phyloP scores from a whole-genome alignment of 768 basidiomycete genomes.

The Tricholoma hemisulphureum region DNA sequence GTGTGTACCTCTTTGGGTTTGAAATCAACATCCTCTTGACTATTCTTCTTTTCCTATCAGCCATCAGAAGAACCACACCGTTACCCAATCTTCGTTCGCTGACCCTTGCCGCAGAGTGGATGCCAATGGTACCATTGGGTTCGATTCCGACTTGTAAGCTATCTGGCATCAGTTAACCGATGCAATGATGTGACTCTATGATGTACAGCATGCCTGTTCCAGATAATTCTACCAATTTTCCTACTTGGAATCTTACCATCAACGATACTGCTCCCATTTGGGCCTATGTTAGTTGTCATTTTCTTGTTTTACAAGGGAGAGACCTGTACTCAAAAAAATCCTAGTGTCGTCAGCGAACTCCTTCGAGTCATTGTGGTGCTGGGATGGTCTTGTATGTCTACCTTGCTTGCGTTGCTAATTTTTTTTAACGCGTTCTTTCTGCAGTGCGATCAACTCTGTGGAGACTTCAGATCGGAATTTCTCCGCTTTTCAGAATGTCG shows the following conservation, averaged over 20 bases:
- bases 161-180: neutral
- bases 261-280: constrained; percentile 58
- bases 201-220: constrained; percentile 38
- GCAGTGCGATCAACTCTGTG: constrained; percentile 56
- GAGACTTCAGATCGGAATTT: constrained; percentile 50
- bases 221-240: constrained; percentile 44
- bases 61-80: constrained; percentile 67
- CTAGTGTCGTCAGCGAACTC: constrained; percentile 41
- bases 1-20: constrained; percentile 29
- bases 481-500: constrained; percentile 55
- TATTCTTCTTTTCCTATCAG: constrained; percentile 30
- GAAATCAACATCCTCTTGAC: constrained; percentile 3
- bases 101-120: constrained; percentile 53
- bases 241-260: constrained; percentile 56
- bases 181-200: neutral
- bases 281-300: constrained; percentile 44
- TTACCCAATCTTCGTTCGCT: constrained; percentile 60
- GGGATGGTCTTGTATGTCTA: constrained; percentile 53
- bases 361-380: constrained; percentile 46
- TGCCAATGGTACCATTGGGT: constrained; percentile 39
- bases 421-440: no score
- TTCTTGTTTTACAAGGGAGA: neutral
- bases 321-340: constrained; percentile 5
- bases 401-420: neutral
- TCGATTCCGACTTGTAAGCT: constrained; percentile 60